Conservation (phyloP, 352 stramenopile genomes). For the Globisporangium polare region DNA sequence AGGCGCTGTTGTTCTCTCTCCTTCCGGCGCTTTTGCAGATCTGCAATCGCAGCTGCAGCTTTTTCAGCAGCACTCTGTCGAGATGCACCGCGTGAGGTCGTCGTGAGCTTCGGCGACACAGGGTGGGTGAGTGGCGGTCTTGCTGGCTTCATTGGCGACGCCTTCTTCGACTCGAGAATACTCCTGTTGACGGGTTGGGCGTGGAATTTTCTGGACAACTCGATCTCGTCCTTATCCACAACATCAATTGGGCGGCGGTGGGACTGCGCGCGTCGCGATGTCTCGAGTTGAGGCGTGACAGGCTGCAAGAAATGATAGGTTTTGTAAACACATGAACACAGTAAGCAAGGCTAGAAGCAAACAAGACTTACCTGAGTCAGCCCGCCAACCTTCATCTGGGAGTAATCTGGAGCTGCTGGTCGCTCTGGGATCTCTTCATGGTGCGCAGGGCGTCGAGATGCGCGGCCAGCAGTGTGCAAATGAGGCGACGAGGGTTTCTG, state of each 20-base stretch:
- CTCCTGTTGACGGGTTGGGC: slow-evolving; percentile 53
- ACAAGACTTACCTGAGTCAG: slow-evolving; percentile 33
- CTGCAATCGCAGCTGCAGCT: slow-evolving; percentile 22
- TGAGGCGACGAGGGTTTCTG: slow-evolving; percentile 24
- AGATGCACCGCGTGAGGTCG: slow-evolving; percentile 28
- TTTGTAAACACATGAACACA: neutral
- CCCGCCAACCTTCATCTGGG: slow-evolving; percentile 23
- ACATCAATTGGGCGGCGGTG: slow-evolving; percentile 55
- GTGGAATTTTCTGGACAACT: slow-evolving; percentile 78
- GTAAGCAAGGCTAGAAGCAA: neutral
- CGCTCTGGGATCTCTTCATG: slow-evolving; percentile 28
- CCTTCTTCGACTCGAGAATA: slow-evolving; percentile 38
- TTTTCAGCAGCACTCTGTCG: slow-evolving; percentile 31
- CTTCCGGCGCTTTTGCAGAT: slow-evolving; percentile 40
- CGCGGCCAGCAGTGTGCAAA: slow-evolving; percentile 38
- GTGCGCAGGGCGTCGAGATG: slow-evolving; percentile 23
- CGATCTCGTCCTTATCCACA: slow-evolving; percentile 66
- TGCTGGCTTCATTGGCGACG: slow-evolving; percentile 14
- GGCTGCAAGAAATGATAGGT: slow-evolving; percentile 24
- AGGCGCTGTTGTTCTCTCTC: slow-evolving; percentile 34
- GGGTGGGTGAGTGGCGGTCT: slow-evolving; percentile 40
- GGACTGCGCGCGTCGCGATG: slow-evolving; percentile 44
- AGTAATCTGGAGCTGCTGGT: slow-evolving; percentile 18
- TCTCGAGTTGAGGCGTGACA: slow-evolving; percentile 65
- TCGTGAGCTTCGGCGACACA: slow-evolving; percentile 39